These are phyloP conservation scores for Pyracantha coccinea DNA, from an alignment of 331 rosid species.

Conservation along the genomic window DNA sequence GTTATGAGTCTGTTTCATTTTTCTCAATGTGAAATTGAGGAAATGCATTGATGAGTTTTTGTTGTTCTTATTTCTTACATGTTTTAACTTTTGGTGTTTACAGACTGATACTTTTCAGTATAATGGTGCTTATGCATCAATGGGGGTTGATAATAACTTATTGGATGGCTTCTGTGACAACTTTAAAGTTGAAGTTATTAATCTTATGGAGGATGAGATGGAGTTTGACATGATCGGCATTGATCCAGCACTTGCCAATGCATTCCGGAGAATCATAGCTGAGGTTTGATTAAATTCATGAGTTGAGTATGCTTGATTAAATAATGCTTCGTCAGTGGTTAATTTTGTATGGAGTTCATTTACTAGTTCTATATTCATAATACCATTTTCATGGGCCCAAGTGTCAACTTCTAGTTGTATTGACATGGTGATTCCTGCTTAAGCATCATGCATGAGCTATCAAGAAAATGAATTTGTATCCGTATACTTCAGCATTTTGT, in stretches of 20 bases:
- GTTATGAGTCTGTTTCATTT: not conserved
- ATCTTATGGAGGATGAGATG: conserved; percentile 41
- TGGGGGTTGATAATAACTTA: conserved; percentile 63
- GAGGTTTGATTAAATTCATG: conserved; percentile 43
- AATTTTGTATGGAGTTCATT: not conserved
- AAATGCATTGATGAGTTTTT: not conserved
- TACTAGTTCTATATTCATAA: not conserved
- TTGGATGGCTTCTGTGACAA: conserved; percentile 56
- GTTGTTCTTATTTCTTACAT: not conserved
- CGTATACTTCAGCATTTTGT: not conserved
- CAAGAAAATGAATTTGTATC: not conserved
- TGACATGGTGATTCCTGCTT: not conserved
- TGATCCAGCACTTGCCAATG: conserved; percentile 91
- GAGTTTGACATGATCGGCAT: conserved; percentile 96
- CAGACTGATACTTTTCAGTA: conserved; percentile 83
- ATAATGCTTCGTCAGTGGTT: not conserved
- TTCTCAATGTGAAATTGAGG: not conserved
- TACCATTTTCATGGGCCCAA: not conserved
- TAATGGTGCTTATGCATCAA: conserved; percentile 65
- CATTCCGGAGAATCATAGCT: conserved; percentile 84
- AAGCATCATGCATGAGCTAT: not conserved
- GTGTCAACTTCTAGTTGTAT: not conserved
- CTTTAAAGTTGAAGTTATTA: conserved; percentile 70
- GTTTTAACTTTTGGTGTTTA: conserved; percentile 20
- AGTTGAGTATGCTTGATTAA: not conserved